A percentile compares a stretch with the other conserved stretches of the same genome.
These are phyloP conservation scores for Lentinula guzmanii DNA, from an alignment of 768 basidiomycete genomes.

Conservation along the genomic window DNA sequence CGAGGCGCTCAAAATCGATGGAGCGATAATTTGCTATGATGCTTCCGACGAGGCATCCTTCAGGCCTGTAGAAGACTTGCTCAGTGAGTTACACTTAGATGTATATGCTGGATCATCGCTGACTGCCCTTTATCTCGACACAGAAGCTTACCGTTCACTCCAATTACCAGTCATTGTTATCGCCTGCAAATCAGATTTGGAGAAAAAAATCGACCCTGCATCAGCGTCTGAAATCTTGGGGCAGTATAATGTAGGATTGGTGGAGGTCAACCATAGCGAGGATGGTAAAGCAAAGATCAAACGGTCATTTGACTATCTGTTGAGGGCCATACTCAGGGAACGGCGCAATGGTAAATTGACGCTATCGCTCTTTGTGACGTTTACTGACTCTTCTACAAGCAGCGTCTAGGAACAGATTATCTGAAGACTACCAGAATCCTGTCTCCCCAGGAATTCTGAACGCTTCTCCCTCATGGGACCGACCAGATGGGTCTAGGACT, in stretches of 20 bases:
- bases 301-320: constrained; percentile 66
- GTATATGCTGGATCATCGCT: constrained; percentile 2
- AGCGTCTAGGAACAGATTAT: constrained; percentile 16
- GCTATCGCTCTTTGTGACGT: neutral
- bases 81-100: constrained; percentile 49
- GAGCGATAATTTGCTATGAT: constrained; percentile 84
- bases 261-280: constrained; percentile 58
- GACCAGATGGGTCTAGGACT: constrained; percentile 39
- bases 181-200: constrained; percentile 82
- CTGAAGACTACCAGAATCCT: constrained; percentile 55
- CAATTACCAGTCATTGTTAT: constrained; percentile 68
- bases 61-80: constrained; percentile 54
- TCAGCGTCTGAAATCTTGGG: constrained; percentile 44
- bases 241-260: constrained; percentile 68
- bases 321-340: constrained; percentile 56
- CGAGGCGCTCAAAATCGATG: constrained; percentile 60
- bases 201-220: constrained; percentile 50
- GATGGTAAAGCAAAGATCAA: constrained; percentile 68
- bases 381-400: neutral
- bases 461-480: constrained; percentile 38
- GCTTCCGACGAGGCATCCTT: constrained; percentile 59
- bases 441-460: constrained; percentile 60
- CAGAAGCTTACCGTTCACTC: constrained; percentile 54
- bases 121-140: neutral
- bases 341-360: constrained; percentile 20